Conservation (phyloP, 352 stramenopile species). For the Phytopythium helicoides region DNA sequence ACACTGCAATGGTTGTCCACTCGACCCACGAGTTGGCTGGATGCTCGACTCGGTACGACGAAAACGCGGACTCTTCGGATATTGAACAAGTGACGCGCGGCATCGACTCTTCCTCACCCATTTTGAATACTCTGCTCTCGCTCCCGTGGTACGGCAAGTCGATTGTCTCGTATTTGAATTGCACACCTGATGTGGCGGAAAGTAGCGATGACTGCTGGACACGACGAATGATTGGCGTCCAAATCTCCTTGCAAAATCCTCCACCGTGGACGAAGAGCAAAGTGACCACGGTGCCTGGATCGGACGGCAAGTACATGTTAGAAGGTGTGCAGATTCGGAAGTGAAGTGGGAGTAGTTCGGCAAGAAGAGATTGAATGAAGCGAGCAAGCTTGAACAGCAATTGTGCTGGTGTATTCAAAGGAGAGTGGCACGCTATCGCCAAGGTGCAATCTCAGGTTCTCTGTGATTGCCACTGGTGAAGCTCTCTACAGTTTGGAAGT, state of each 20-base stretch:
- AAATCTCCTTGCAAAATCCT: slow-evolving; percentile 43
- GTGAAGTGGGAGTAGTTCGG: too few relatives aligned
- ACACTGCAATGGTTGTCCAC: too few relatives aligned
- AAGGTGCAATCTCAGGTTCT: too few relatives aligned
- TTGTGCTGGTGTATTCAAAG: too few relatives aligned
- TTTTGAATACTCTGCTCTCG: slow-evolving; percentile 32
- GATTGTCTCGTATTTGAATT: slow-evolving; percentile 15
- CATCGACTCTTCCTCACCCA: slow-evolving; percentile 17
- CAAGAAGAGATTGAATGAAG: too few relatives aligned
- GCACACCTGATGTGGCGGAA: slow-evolving; percentile 4
- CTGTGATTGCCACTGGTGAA: too few relatives aligned
- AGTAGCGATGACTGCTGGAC: slow-evolving; percentile 17
- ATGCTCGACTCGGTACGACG: slow-evolving; percentile 28
- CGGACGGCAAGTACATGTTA: too few relatives aligned
- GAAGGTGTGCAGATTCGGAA: too few relatives aligned
- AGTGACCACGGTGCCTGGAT: background rate
- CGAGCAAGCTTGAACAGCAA: too few relatives aligned
- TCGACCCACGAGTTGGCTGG: slow-evolving; percentile 19
- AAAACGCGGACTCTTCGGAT: slow-evolving; percentile 6
- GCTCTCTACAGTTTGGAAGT: too few relatives aligned
- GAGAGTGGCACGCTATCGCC: too few relatives aligned
- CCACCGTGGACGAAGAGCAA: slow-evolving; percentile 23
- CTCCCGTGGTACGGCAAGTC: slow-evolving; percentile 43
- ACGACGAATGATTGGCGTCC: slow-evolving; percentile 26
- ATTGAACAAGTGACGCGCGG: too few relatives aligned